phyloP scores from a whole-genome alignment of 129 eudicot species.

The Lactuca sativa region DNA sequence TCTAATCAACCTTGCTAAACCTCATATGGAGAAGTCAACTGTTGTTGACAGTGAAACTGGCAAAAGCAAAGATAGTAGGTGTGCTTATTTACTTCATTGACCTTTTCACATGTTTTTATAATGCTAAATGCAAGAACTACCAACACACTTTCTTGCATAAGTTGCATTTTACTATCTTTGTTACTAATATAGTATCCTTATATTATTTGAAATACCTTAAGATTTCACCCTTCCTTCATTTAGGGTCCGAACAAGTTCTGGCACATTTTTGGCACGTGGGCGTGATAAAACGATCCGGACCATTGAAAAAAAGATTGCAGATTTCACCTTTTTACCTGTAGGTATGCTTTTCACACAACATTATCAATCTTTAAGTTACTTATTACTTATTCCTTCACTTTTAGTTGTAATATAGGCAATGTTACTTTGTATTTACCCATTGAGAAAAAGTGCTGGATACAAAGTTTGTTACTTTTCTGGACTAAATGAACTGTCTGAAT shows the following conservation, averaged over 20 bases:
- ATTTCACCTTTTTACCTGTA: slow-evolving; percentile 90
- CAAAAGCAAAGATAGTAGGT: slow-evolving; percentile 91
- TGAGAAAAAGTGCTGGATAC: too few species aligned
- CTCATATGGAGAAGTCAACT: slow-evolving; percentile 90
- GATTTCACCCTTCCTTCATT: slow-evolving; percentile 21
- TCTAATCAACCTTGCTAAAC: slow-evolving; percentile 85
- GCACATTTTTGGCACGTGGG: slow-evolving; percentile 91
- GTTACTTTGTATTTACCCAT: too few species aligned
- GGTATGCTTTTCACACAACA: slow-evolving; percentile 49
- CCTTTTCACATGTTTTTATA: slow-evolving; percentile 9
- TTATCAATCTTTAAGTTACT: slow-evolving; percentile 6
- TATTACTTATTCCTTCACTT: slow-evolving; percentile 6
- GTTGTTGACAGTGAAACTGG: slow-evolving; percentile 93
- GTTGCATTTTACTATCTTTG: neutral
- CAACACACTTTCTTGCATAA: neutral
- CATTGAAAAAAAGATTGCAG: slow-evolving; percentile 95
- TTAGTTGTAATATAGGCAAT: neutral
- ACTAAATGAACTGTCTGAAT: too few species aligned
- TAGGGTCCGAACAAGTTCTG: slow-evolving; percentile 98
- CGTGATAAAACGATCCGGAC: slow-evolving; percentile 68
- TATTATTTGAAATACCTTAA: neutral
- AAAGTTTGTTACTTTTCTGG: too few species aligned
- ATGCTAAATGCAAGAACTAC: neutral
- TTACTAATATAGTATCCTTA: neutral
- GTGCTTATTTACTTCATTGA: slow-evolving; percentile 23